These are phyloP conservation scores for Hanseniaspora valbyensis DNA, from an alignment of 805 yeast genomes.

Conservation along the genomic window DNA sequence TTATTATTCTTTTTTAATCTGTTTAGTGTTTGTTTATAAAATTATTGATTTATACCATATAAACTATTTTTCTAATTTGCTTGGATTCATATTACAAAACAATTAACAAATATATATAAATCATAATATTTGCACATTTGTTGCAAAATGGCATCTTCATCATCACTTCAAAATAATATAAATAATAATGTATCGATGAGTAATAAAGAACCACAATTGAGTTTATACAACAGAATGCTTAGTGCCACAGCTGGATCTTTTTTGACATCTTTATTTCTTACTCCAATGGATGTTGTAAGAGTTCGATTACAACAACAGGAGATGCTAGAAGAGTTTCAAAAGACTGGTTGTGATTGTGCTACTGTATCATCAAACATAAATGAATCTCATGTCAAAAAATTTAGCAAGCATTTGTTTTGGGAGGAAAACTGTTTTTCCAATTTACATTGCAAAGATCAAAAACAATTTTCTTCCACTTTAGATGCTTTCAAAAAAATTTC, in stretches of 20 bases:
- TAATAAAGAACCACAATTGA: constrained; percentile 16
- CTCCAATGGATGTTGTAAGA: constrained; percentile 74
- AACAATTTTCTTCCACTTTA: constrained; percentile 45
- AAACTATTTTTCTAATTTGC: too few relatives aligned
- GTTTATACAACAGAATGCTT: constrained; percentile 53
- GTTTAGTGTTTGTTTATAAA: too few relatives aligned
- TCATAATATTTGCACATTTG: too few relatives aligned
- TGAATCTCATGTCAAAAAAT: neutral
- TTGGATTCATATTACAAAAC: too few relatives aligned
- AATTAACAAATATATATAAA: too few relatives aligned
- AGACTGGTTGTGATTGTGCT: constrained; percentile 31
- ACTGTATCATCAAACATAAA: constrained; percentile 20
- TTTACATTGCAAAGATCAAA: constrained; percentile 26
- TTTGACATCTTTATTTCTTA: constrained; percentile 58
- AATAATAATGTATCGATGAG: neutral
- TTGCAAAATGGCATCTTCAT: neutral
- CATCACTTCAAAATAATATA: neutral
- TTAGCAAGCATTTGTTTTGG: constrained; percentile 24
- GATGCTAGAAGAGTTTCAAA: constrained; percentile 30
- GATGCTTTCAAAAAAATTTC: constrained; percentile 62
- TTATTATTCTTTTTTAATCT: too few relatives aligned
- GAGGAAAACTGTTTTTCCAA: constrained; percentile 28
- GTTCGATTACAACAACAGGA: constrained; percentile 71
- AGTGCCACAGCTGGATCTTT: constrained; percentile 71
- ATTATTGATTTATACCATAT: too few relatives aligned